phyloP scores from a whole-genome alignment of 306 rosid genomes.

The Medicago lupulina region DNA sequence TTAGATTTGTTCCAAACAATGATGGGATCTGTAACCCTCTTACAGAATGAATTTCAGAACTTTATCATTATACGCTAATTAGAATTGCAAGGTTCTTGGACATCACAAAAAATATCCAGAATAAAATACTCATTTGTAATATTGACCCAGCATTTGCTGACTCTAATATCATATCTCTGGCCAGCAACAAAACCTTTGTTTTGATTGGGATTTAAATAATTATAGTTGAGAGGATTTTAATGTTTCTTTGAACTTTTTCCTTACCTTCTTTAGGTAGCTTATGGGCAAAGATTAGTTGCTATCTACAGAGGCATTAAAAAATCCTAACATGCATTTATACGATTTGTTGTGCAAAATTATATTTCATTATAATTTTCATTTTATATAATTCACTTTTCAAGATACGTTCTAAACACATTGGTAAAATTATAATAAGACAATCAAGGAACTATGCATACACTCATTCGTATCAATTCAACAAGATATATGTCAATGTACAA shows the following conservation, averaged over 20 bases:
- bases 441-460: constrained; percentile 17
- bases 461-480: constrained; percentile 1
- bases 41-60: constrained; percentile 7
- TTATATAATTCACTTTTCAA: constrained; percentile 14
- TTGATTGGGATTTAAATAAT: no score
- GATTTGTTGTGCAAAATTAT: constrained; percentile 5
- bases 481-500: constrained; percentile 11
- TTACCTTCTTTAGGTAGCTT: no score
- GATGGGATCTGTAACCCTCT: neutral
- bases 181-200: neutral
- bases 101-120: constrained; percentile 13
- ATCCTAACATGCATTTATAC: neutral
- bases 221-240: no score
- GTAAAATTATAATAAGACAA: constrained; percentile 8
- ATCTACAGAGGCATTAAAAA: neutral
- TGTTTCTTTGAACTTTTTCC: no score
- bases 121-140: neutral
- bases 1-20: constrained; percentile 4
- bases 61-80: neutral
- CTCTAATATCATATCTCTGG: constrained; percentile 12
- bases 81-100: constrained; percentile 14
- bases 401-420: constrained; percentile 8
- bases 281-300: neutral
- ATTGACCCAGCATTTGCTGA: constrained; percentile 19
- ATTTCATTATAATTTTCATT: neutral